Percentiles rank a stretch among this genome's conserved stretches.
These are phyloP conservation scores for Neophaeococcomyces aloes DNA, from an alignment of 2,329 filamentous ascomycete genomes.

Conservation along the genomic window DNA sequence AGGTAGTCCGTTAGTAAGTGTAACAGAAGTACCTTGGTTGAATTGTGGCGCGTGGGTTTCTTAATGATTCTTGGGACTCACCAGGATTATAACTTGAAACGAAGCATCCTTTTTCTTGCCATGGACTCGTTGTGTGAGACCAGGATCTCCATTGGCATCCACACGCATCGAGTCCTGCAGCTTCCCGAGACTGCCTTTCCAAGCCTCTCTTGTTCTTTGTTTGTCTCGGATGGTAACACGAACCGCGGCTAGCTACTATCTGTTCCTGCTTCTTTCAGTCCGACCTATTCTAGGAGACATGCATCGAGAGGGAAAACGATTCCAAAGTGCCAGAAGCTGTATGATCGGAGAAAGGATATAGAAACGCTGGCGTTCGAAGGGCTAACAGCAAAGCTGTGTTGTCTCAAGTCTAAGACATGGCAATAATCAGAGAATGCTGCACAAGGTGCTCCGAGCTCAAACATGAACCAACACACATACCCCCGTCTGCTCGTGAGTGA, in stretches of 20 bases:
- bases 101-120: slow-evolving; percentile 33
- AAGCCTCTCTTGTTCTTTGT: not conserved
- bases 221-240: too few species aligned
- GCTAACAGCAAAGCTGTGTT: too few species aligned
- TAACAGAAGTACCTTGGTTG: not conserved
- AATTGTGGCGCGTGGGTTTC: not conserved
- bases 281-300: too few species aligned
- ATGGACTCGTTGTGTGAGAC: slow-evolving; percentile 13
- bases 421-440: not conserved
- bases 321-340: too few species aligned
- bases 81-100: slow-evolving; percentile 65
- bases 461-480: not conserved
- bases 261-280: too few species aligned
- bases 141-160: slow-evolving; percentile 5
- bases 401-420: not conserved
- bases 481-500: not conserved
- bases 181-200: not conserved
- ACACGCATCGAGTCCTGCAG: slow-evolving; percentile 4
- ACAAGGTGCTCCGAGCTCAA: slow-evolving; percentile 1
- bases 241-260: too few species aligned
- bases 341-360: too few species aligned
- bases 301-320: too few species aligned
- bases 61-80: slow-evolving; percentile 27
- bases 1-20: not conserved
- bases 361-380: too few species aligned